Base-by-base conservation (phyloP, 2,329 filamentous ascomycete genomes). In the Talaromyces atroroseus region DNA sequence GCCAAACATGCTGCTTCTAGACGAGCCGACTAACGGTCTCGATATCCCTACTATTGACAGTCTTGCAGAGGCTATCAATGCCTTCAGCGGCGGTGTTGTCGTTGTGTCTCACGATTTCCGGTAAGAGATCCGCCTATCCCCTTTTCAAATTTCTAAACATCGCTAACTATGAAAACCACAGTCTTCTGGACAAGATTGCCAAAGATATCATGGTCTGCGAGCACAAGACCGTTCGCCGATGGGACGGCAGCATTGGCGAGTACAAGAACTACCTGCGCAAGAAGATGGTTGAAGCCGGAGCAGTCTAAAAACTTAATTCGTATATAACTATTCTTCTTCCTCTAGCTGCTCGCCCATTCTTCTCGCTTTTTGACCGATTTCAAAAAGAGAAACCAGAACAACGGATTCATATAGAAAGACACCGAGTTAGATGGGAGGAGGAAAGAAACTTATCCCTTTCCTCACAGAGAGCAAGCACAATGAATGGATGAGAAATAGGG, bases 121-220 rank as follows among this genome's bases (percentile, higher is more conserved):
- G 91, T 95, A 84, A 73, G 86, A 36, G 68, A 54, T 50, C 48
- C n/a, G n/a, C 5, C 20, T 2, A 11, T 7, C n/a, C 3, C 11
- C 20, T 7, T 12, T 6, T 18, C 54, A 61, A 40, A 26, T 7
- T 26, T 26, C 52, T 59, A 58, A 63, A 51, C 24, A 21, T 52
- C 38, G 54, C 61, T 60, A 53, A 48, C 50, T 45, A 59, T 36
- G 57, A 49, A 34, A 26, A 26, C 6, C 46, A 50, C 66, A 95
- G 92, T 81, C 81, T 99, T 69, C 86, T 99, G 63, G 94, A 99
- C 84, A 96, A 96, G 82, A 97, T 99, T 74, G 94, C 94, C 66
- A 99, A 99, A 83, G 90, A 99, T 76, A 99, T 99, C 76, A 86
- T 99, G 78, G 94, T 99, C 56, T 99, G 95, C 77, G 94, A 99